Evolutionary conservation across 2,329 filamentous ascomycete genomes (phyloP).

Genomic region (Penicillium digitatum): DNA sequence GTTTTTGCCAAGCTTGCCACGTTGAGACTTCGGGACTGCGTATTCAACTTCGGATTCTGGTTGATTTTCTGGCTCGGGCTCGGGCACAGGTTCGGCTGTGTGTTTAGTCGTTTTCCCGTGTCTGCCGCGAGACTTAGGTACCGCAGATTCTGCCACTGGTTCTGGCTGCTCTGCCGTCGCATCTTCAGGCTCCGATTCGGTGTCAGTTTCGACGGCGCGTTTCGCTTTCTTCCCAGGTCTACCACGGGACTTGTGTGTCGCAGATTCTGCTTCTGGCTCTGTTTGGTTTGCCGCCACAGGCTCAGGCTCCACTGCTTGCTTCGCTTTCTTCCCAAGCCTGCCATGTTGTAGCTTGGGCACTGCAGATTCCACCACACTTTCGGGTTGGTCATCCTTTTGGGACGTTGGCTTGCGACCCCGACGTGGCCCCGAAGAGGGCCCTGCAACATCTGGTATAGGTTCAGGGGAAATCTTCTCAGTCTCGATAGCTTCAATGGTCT

Average conservation of each 20-base stretch:
- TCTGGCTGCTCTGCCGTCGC: not conserved
- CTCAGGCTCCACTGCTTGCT: not conserved
- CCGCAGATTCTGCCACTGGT: not conserved
- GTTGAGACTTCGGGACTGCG: constrained; percentile 2
- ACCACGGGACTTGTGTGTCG: not conserved
- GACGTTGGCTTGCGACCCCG: constrained; percentile 6
- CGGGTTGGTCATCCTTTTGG: constrained; percentile 7
- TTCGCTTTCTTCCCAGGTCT: constrained; percentile 8
- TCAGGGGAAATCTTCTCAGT: not conserved
- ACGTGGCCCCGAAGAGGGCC: not conserved
- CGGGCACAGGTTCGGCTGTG: constrained; percentile 4
- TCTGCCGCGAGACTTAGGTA: not conserved
- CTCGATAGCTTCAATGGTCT: not conserved
- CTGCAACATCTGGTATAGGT: not conserved
- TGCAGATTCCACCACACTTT: constrained; percentile 7
- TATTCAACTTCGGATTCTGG: not conserved
- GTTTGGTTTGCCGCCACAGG: not conserved
- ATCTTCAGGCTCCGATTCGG: constrained; percentile 7
- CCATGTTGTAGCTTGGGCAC: constrained; percentile 8
- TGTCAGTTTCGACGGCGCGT: constrained; percentile 1
- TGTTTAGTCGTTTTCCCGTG: constrained; percentile 11
- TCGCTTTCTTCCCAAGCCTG: constrained; percentile 4
- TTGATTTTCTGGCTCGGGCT: constrained; percentile 1
- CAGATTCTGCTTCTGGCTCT: constrained; percentile 1
- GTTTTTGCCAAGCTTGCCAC: constrained; percentile 6